These are phyloP conservation scores for Verticillium longisporum DNA, from an alignment of 2,329 filamentous ascomycete species.

Conservation along the genomic window DNA sequence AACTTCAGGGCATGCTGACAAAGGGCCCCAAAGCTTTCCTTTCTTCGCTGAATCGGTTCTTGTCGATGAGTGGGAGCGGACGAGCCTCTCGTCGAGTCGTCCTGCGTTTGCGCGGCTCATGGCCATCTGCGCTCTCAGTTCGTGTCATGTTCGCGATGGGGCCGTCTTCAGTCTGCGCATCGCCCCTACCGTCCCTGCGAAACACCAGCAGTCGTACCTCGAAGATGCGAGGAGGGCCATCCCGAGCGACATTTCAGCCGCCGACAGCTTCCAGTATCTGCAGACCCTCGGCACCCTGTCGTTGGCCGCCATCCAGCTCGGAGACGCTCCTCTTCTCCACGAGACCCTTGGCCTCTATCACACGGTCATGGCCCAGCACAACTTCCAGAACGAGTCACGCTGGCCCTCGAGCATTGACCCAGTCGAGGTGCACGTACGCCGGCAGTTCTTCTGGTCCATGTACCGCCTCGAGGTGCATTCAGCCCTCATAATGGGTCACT, in stretches of 20 bases:
- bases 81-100: slow-evolving; percentile 18
- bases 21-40: slow-evolving; percentile 25
- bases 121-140: slow-evolving; percentile 42
- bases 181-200: background rate
- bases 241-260: slow-evolving; percentile 4
- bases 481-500: slow-evolving; percentile 39
- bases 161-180: slow-evolving; percentile 35
- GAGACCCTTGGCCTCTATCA: slow-evolving; percentile 43
- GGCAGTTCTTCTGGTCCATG: slow-evolving; percentile 44
- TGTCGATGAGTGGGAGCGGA: slow-evolving; percentile 31
- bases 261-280: slow-evolving; percentile 9
- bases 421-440: slow-evolving; percentile 25
- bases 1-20: background rate
- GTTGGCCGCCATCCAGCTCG: slow-evolving; percentile 43
- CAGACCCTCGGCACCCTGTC: slow-evolving; percentile 37
- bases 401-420: slow-evolving; percentile 39
- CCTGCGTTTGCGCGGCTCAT: slow-evolving; percentile 41
- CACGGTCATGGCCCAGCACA: slow-evolving; percentile 38
- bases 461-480: slow-evolving; percentile 50
- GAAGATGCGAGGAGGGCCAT: slow-evolving; percentile 9
- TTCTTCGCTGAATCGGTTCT: slow-evolving; percentile 40
- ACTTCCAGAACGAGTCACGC: slow-evolving; percentile 44
- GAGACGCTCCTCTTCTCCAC: slow-evolving; percentile 40
- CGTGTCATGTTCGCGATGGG: slow-evolving; percentile 41
- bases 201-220: slow-evolving; percentile 8